Evolutionary conservation across 805 yeast genomes (phyloP), one percentile per base, ranked within the genome.

Genomic region (Wickerhamiella sorbophila): DNA sequence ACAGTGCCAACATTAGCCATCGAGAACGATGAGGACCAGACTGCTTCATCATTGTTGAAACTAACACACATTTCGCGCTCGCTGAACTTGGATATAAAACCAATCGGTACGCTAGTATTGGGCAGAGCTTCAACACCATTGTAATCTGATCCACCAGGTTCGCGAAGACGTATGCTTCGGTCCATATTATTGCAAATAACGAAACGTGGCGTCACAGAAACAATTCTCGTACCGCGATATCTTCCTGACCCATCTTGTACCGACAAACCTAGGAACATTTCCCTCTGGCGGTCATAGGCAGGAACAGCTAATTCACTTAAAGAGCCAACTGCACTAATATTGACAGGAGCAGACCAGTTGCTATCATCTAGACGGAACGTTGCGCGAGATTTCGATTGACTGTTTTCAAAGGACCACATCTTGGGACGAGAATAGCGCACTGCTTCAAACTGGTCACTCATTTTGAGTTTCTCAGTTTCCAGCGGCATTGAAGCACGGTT

Each of bases 311-410:
- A 63, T 43, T 76, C 94, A 34, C 72, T 69, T 1, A 76, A 66
- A 48, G 86, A 88, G 0, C 98, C 98, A 42, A 88, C 71, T 3
- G 94, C 93, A 55, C 87, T 95, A 52, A 91, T 76, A 56, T 94
- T 78, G 38, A 84, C 65, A 1, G 84, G 82, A 1, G 65, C 57
- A 48, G 95, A 80, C 72, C 82, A 72, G 5, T 67, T 66, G 0
- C 94, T 79, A 42, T 80, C 82, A 0, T 72, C 80, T 17, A 83
- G 67, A 45, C 71, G 70, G 5, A 87, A 52, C 20, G 70, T 53
- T 0, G 87, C 93, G 44, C 93, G 66, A 51, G 79, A 78, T 33
- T 68, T 71, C 21, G 76, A 70, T 39, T 74, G 78, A 27, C 69
- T 71, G 12, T 64, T 65, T 19, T 74, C 79, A 54, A 84, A 88